A percentile compares a stretch with the other conserved stretches of the same genome.
phyloP scores from a whole-genome alignment of 2,329 filamentous ascomycete species.

The Exophiala sideris region DNA sequence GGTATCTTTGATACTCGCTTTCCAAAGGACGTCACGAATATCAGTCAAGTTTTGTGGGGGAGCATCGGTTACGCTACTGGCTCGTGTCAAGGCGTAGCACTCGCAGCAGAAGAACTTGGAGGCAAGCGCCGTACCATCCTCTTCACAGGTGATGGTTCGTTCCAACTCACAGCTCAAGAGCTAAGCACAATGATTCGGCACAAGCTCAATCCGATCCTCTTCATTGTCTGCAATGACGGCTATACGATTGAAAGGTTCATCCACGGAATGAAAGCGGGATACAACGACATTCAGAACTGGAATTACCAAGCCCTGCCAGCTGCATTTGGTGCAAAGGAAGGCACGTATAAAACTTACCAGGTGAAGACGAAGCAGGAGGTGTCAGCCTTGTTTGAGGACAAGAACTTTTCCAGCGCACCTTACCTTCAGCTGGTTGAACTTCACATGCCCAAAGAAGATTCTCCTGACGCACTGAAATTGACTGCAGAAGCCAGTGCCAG shows the following conservation, averaged over 20 bases:
- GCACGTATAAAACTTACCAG: constrained; percentile 56
- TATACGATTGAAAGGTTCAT: constrained; percentile 60
- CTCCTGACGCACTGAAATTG: constrained; percentile 31
- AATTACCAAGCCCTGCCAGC: constrained; percentile 47
- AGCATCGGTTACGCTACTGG: constrained; percentile 61
- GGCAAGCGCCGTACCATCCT: constrained; percentile 56
- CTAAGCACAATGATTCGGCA: constrained; percentile 61
- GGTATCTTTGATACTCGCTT: constrained; percentile 53
- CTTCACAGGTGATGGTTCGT: constrained; percentile 61
- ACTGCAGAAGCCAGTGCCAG: constrained; percentile 64
- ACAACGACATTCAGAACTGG: constrained; percentile 56
- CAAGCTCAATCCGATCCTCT: constrained; percentile 48
- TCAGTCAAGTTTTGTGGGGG: constrained; percentile 56
- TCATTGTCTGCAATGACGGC: constrained; percentile 59
- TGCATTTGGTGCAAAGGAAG: constrained; percentile 26
- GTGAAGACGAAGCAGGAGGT: constrained; percentile 56
- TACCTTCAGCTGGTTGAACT: constrained; percentile 44
- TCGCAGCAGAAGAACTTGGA: constrained; percentile 53
- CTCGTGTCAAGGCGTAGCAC: constrained; percentile 53
- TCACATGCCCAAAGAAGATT: constrained; percentile 39
- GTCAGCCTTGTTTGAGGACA: constrained; percentile 24
- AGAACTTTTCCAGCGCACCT: constrained; percentile 38
- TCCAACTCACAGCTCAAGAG: constrained; percentile 66
- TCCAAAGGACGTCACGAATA: constrained; percentile 47
- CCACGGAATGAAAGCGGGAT: constrained; percentile 51